Evolutionary conservation across 148 eudicot genomes (phyloP).

Genomic region (Nepenthes mirabilis): DNA sequence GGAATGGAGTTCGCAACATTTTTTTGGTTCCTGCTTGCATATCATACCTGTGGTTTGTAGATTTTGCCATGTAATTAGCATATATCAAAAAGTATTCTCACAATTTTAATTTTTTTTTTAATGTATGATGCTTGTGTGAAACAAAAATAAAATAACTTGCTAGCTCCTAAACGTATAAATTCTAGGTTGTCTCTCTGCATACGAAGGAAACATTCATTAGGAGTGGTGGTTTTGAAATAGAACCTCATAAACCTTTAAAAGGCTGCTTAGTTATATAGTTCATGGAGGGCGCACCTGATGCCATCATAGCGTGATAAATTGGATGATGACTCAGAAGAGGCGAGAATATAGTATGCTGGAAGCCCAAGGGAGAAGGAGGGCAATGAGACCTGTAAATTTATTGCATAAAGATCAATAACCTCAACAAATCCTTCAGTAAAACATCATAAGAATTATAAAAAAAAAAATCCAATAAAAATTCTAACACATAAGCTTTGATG

Average conservation of each 20-base stretch:
- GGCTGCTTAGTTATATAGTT: not conserved
- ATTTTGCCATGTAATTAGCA: too few species aligned
- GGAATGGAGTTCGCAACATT: too few species aligned
- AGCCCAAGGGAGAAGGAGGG: conserved; percentile 94
- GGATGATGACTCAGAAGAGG: conserved; percentile 93
- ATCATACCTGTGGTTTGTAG: too few species aligned
- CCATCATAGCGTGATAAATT: conserved; percentile 95
- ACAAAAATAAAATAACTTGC: not conserved
- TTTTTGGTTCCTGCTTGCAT: too few species aligned
- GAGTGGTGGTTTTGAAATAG: too few species aligned
- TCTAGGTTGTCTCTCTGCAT: too few species aligned
- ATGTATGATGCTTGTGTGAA: too few species aligned
- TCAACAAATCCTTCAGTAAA: not conserved
- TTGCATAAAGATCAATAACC: not conserved
- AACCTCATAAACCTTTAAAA: not conserved
- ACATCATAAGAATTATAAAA: conserved; percentile 2
- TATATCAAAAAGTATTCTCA: too few species aligned
- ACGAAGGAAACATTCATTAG: too few species aligned
- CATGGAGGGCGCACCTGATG: conserved; percentile 40
- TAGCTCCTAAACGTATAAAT: not conserved
- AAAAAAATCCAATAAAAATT: not conserved
- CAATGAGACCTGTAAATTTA: conserved; percentile 56
- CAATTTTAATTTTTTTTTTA: too few species aligned
- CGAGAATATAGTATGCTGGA: conserved; percentile 95
- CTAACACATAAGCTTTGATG: too few species aligned